phyloP scores from a whole-genome alignment of 495 filamentous ascomycete species.

The Cercophora newfieldiana region DNA sequence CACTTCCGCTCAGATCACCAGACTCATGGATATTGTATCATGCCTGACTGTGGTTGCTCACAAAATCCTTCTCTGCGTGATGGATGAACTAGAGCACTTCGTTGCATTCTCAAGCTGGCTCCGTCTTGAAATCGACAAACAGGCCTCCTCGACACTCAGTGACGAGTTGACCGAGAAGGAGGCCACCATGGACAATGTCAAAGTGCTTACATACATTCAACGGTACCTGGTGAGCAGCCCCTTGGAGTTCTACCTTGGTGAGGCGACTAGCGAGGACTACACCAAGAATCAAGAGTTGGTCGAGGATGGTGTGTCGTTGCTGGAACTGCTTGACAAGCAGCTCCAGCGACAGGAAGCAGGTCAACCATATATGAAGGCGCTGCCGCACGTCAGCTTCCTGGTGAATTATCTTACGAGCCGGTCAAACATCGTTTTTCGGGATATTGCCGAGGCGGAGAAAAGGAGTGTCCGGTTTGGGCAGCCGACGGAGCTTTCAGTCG shows the following conservation, averaged over 20 bases:
- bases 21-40: conserved; percentile 66
- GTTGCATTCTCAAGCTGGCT: conserved; percentile 81
- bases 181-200: conserved; percentile 53
- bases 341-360: conserved; percentile 45
- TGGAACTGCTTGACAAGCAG: conserved; percentile 49
- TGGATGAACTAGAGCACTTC: conserved; percentile 79
- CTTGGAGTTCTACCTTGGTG: conserved; percentile 44
- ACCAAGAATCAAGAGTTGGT: conserved; percentile 34
- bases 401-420: conserved; percentile 43
- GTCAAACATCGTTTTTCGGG: conserved; percentile 45
- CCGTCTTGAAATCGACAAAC: conserved; percentile 73
- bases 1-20: conserved; percentile 51
- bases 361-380: conserved; percentile 37
- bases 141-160: conserved; percentile 42
- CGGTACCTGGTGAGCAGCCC: conserved; percentile 50
- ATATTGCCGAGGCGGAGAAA: conserved; percentile 57
- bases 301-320: conserved; percentile 38
- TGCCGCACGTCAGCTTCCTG: conserved; percentile 48
- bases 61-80: conserved; percentile 66
- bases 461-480: conserved; percentile 55
- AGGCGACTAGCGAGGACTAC: conserved; percentile 31
- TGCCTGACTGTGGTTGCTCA: conserved; percentile 75
- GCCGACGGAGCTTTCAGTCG: conserved; percentile 38
- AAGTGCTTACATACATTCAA: conserved; percentile 55
- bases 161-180: conserved; percentile 59